Base-by-base conservation (phyloP, 1,284 basidiomycete species). In the Crepidotus sp. region DNA sequence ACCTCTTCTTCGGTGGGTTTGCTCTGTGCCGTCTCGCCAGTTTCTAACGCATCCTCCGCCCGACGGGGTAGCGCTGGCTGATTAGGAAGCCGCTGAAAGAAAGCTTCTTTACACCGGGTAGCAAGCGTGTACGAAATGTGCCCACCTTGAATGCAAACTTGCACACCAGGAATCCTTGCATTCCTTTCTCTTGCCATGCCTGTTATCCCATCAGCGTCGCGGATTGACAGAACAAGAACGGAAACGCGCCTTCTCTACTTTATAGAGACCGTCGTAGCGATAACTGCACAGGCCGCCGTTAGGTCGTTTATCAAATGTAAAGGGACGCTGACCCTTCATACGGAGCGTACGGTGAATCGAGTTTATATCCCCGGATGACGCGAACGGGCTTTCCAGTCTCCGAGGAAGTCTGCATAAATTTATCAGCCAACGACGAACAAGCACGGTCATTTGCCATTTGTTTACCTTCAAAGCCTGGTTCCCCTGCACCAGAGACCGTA, bases 231-330 rank as follows among this genome's bases (percentile, higher is more conserved):
- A 3, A 22, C 11, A 27, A 37, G 24, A 41, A 14, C 21, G 4
- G 22, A n/a, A 13, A 33, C 47, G 18, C 61, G 77, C 83, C 67
- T 78, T 78, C 60, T 83, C 81, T 6, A 88, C 82, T 2, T 59
- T 65, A 57, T 93, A 93, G 21, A 93, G 66, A 0, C 89, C 89
- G 54, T 89, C 83, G 57, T 93, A 93, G 8, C 88, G 79, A 56
- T 90, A 92, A 13, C 85, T 81, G 46, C 25, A 31, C 9, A 31
- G 31, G 40, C 24, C 43, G 22, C 37, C 35, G 42, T 45, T 30
- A 26, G 41, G 25, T 11, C 21, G 17, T 21, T 1, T 17, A 18
- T 10, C 4, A 15, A 25, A 40, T 33, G n/a, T 1, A 8, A 13
- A 2, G 42, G 17, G 18, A 11, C n/a, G 50, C 65, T 39, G 51